A percentile compares a stretch with the other conserved stretches of the same genome.
Conservation (phyloP, 768 basidiomycete species). For the Lactarius evosmus region DNA sequence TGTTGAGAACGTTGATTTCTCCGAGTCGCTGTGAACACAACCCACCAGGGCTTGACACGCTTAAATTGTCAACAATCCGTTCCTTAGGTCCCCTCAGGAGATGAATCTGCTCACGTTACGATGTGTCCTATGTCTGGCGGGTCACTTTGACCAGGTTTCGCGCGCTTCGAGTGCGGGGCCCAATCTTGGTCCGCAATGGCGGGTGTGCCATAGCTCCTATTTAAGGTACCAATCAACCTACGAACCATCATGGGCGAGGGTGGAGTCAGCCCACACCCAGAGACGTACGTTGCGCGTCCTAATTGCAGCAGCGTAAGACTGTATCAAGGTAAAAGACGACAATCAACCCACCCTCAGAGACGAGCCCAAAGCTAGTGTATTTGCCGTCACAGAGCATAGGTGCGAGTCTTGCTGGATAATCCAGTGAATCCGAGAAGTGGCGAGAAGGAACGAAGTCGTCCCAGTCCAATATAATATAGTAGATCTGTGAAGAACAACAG, state of each 20-base stretch:
- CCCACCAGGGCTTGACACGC: not conserved
- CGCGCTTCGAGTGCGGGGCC: not conserved
- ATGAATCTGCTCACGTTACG: conserved; percentile 12
- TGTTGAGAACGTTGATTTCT: not conserved
- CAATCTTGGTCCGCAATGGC: not conserved
- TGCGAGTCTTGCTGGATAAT: not conserved
- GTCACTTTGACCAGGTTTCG: not conserved
- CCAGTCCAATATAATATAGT: not conserved
- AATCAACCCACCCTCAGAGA: conserved; percentile 12
- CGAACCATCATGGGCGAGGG: not conserved
- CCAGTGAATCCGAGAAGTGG: not conserved
- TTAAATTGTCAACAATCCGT: not conserved
- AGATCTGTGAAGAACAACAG: not conserved
- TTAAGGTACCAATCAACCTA: not conserved
- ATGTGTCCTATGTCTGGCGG: not conserved
- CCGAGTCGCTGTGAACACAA: not conserved
- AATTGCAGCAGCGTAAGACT: not conserved
- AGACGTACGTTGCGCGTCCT: conserved; percentile 14
- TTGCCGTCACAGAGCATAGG: not conserved
- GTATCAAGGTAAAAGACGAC: not conserved
- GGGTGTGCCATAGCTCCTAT: not conserved
- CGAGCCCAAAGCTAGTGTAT: not conserved
- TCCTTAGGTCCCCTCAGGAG: not conserved
- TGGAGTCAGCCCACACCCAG: not conserved
- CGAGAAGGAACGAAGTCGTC: not conserved